These are phyloP conservation scores for Talaromyces sp. DNA, from an alignment of 2,329 filamentous ascomycete genomes.

Conservation along the genomic window DNA sequence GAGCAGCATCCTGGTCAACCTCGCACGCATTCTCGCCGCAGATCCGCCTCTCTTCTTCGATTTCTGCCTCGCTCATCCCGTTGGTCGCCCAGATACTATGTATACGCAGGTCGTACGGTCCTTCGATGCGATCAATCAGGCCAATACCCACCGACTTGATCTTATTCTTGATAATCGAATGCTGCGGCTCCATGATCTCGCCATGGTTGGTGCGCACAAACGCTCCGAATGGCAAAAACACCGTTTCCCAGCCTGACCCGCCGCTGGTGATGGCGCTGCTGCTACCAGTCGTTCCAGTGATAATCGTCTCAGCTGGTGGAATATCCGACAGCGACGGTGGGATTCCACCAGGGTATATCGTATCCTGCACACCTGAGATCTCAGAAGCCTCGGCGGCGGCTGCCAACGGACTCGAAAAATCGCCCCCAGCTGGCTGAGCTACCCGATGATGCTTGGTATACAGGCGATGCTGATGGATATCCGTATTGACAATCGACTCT, in stretches of 20 bases:
- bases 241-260: conserved; percentile 88
- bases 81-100: conserved; percentile 92
- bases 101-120: conserved; percentile 81
- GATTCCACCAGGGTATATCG: conserved; percentile 23
- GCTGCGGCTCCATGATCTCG: conserved; percentile 86
- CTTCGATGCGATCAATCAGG: conserved; percentile 81
- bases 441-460: conserved; percentile 48
- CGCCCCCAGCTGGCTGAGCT: conserved; percentile 1
- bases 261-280: conserved; percentile 51
- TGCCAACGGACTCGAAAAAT: conserved; percentile 14
- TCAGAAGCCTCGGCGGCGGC: conserved; percentile 17
- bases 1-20: conserved; percentile 30
- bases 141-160: conserved; percentile 82
- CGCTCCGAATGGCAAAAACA: conserved; percentile 84
- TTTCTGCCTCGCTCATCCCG: conserved; percentile 41
- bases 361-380: conserved; percentile 18
- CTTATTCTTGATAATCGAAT: conserved; percentile 80
- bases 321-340: conserved; percentile 31
- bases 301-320: conserved; percentile 31
- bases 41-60: conserved; percentile 37
- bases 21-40: conserved; percentile 36
- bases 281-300: conserved; percentile 23
- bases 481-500: conserved; percentile 87
- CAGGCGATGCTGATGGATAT: conserved; percentile 89
- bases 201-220: conserved; percentile 96